Base-by-base conservation (phyloP, 2,329 filamentous ascomycete species). In the Zymoseptoria ardabiliae region DNA sequence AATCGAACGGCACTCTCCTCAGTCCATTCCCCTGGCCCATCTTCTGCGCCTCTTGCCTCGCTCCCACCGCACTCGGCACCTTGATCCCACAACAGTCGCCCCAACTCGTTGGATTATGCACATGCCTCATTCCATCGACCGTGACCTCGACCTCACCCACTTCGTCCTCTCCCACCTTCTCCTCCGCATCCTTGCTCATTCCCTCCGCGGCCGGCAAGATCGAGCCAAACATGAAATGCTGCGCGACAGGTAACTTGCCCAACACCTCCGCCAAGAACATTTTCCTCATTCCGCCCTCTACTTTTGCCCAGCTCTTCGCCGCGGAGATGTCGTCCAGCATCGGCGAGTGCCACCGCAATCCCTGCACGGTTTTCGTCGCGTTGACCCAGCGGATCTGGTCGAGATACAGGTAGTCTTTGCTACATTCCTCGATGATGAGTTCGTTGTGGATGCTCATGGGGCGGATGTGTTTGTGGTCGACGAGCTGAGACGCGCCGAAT, bases 1-100 rank as follows among this genome's bases (percentile, higher is more conserved):
- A 99, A 74, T 90, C 91, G 74, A 95, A 95, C 0, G 90, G 90
- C 68, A 95, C 86, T 66, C 90, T 83, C 64, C 90, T 82, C 66
- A 95, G 72, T 17, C 78, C 76, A 61, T 85, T 81, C 17, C 82
- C 85, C 28, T 81, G 83, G 66, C 80, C 81, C 57, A 81, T 81
- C 78, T 95, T 97, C 79, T 84, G 87, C 81, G 89, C 87, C 76
- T 96, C 93, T 66, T 91, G 87, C 13, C 90, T 90, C 0, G 94
- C 95, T 25, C 92, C 95, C 59, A 97, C 82, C 56, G 91, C 93
- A 71, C 92, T 96, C 0, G 94, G 95, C 17, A 99, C 94, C 69
- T 96, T 93, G 75, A 99, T 99, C 23, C 94, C 94, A 72, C 94
- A 99, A 74, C 94, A 99, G 74, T 99, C 94, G 4, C 93, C 93